phyloP scores from a whole-genome alignment of 2,329 filamentous ascomycete species.

The Microcera coccophila region DNA sequence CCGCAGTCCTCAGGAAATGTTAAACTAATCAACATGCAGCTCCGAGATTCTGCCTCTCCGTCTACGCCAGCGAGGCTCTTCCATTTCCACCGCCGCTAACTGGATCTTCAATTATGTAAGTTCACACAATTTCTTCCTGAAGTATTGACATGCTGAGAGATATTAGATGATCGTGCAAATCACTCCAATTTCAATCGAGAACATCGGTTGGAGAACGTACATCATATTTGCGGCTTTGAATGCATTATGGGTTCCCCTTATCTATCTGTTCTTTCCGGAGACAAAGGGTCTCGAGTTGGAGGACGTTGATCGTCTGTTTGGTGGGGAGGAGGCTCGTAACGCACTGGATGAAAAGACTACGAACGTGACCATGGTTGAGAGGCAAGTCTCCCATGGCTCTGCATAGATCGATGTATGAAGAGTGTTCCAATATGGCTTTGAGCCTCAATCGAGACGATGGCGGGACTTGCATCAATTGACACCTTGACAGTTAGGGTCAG shows the following conservation, averaged over 20 bases:
- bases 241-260: slow-evolving; percentile 37
- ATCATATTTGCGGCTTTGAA: slow-evolving; percentile 38
- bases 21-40: slow-evolving; percentile 22
- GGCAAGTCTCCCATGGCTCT: no score
- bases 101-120: slow-evolving; percentile 36
- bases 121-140: no score
- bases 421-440: no score
- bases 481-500: no score
- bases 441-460: no score
- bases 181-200: slow-evolving; percentile 35
- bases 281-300: slow-evolving; percentile 47
- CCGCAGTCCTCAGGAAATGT: neutral
- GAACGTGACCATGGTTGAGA: no score
- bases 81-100: slow-evolving; percentile 37
- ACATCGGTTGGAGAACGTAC: slow-evolving; percentile 37
- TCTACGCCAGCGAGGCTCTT: slow-evolving; percentile 37
- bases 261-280: slow-evolving; percentile 49
- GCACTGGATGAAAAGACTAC: no score
- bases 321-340: no score
- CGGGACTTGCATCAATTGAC: no score
- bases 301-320: slow-evolving; percentile 43
- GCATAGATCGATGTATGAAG: no score
- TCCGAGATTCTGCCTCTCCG: slow-evolving; percentile 42
- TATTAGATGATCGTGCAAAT: slow-evolving; percentile 40
- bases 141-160: no score